Evolutionary conservation across 441 rosid genomes (phyloP), one percentile per base, ranked within the genome.

Genomic region (Erodium moschatum): DNA sequence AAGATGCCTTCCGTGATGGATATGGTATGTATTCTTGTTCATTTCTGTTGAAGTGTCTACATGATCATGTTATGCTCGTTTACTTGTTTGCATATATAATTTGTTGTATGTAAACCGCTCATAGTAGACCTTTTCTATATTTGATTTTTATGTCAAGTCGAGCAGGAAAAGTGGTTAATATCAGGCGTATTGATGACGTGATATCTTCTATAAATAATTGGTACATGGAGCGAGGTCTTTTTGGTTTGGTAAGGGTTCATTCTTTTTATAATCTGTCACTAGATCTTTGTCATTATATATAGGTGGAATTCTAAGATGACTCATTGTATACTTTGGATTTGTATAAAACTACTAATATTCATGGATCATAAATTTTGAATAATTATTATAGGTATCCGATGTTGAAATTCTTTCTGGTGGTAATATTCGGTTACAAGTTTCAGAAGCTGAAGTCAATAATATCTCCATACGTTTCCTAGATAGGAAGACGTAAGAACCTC

Each of bases 151-250:
- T 81, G 83, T 86, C 88, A 87, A 89, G 86, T 82, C 81, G 84
- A 87, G 92, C 87, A 94, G 98, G 97, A 75, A 91, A 88, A 82
- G 89, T 94, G 74, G 84, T 91, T 54, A 94, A 91, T 74, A 78
- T 87, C 21, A 88, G 87, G 87, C 86, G 78, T 72, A 77, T 91
- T 75, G 97, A 88, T 78, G 93, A 89, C 80, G 97, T 88, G 42
- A 89, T 94, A 72, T 81, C 78, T 77, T 88, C 97, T 63, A 89
- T 91, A 82, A 86, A 87, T 78, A 87, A 96, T 21, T 94, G 98
- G 97, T 91, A 94, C 72, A 86, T 81, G 87, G 97, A 94, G 73
- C 96, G 90, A 65, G 97, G 98, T 73, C 92, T 94, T 73, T 88
- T 89, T 75, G 97, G 97, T 66, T 74, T 88, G 96, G 97, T 94